These are phyloP conservation scores for Eudorina sp. DNA, from an alignment of 139 green algal genomes.

Conservation along the genomic window DNA sequence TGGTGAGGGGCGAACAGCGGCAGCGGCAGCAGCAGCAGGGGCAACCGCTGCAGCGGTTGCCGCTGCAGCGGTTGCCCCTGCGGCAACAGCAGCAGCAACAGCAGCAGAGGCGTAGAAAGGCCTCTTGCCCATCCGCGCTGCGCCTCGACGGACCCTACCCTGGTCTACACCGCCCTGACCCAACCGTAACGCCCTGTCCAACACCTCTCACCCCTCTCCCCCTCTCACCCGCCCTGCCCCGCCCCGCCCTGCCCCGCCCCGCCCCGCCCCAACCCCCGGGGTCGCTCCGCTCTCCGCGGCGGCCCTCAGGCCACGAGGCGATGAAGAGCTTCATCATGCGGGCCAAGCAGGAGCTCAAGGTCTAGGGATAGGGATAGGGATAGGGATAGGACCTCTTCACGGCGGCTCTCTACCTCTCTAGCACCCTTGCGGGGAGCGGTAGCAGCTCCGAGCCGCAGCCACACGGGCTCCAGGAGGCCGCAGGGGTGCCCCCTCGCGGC, in stretches of 20 bases:
- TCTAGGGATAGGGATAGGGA: neutral
- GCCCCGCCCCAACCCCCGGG: neutral
- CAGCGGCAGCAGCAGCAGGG: neutral
- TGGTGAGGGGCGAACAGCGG: neutral
- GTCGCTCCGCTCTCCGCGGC: neutral
- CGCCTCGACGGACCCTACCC: neutral
- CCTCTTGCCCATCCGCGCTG: no score
- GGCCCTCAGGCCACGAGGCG: slow-evolving; percentile 49
- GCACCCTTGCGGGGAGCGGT: neutral
- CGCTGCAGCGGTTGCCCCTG: neutral
- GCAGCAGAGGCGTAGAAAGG: no score
- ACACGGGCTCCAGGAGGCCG: neutral
- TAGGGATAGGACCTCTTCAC: neutral
- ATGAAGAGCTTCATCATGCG: slow-evolving; percentile 54
- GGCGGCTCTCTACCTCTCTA: neutral
- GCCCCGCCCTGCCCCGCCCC: neutral
- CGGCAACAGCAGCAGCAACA: no score
- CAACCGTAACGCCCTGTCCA: neutral
- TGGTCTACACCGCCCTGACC: neutral
- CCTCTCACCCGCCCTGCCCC: neutral
- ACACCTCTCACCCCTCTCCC: neutral
- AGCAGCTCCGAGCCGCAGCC: neutral
- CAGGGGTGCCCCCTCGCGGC: no score
- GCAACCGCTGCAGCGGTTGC: neutral
- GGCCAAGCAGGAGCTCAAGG: slow-evolving; percentile 41